Evolutionary conservation across 2,329 filamentous ascomycete genomes (phyloP).

Genomic region (Dactylellina parvicollis): DNA sequence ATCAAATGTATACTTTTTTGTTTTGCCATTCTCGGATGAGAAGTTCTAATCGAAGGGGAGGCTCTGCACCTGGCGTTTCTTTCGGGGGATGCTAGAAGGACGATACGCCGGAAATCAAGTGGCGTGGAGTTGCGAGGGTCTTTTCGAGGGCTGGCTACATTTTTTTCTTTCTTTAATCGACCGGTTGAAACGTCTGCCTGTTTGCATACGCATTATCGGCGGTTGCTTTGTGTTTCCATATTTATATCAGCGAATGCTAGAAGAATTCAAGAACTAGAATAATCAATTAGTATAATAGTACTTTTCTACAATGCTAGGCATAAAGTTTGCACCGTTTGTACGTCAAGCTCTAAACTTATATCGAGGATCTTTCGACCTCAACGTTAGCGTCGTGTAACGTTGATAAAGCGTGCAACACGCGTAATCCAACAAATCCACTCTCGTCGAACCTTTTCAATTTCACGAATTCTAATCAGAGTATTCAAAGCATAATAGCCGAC

Average conservation of each 20-base stretch:
- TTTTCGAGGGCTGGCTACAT: constrained; percentile 28
- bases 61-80: constrained; percentile 27
- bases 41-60: constrained; percentile 1
- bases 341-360: too few relatives aligned
- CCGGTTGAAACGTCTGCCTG: neutral
- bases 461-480: too few relatives aligned
- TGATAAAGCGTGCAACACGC: neutral
- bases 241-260: too few relatives aligned
- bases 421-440: neutral
- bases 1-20: constrained; percentile 63
- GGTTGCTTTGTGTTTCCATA: too few relatives aligned
- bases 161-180: neutral
- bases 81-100: constrained; percentile 20
- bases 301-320: too few relatives aligned
- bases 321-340: too few relatives aligned
- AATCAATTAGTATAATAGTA: too few relatives aligned
- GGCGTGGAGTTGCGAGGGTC: constrained; percentile 29
- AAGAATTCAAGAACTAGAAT: too few relatives aligned
- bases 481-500: too few relatives aligned
- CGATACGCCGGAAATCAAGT: neutral
- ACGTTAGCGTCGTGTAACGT: too few relatives aligned
- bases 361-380: too few relatives aligned
- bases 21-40: constrained; percentile 27
- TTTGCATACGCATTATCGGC: neutral
- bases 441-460: too few relatives aligned